A percentile compares a stretch with the other conserved stretches of the same genome.
Evolutionary conservation across 2,329 filamentous ascomycete genomes (phyloP).

Genomic region (Pseudocercospora ulei): DNA sequence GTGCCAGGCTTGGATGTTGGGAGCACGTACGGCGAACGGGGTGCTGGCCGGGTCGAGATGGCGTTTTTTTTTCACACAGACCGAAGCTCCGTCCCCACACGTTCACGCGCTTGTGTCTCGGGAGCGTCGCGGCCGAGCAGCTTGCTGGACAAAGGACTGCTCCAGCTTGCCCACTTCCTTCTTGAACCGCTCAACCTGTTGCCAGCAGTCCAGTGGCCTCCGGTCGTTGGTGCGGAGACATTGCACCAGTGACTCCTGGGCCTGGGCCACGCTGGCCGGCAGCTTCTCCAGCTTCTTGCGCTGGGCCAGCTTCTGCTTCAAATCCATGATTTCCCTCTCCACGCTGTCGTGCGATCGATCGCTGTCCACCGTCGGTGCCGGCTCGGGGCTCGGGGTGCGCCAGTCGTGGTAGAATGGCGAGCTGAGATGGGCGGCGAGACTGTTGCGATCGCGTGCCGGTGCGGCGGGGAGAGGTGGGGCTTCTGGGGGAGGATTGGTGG

Average conservation of each 20-base stretch:
- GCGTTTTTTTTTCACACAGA: not conserved
- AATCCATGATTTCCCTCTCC: conserved; percentile 48
- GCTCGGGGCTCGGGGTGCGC: conserved; percentile 33
- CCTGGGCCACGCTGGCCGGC: conserved; percentile 62
- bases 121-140: conserved; percentile 43
- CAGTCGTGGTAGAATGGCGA: conserved; percentile 34
- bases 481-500: conserved; percentile 33
- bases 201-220: conserved; percentile 85
- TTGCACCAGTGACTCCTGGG: conserved; percentile 64
- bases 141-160: conserved; percentile 76
- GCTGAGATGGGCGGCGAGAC: conserved; percentile 30
- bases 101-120: not conserved
- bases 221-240: conserved; percentile 79
- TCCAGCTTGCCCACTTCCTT: conserved; percentile 77
- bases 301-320: conserved; percentile 43
- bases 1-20: not conserved
- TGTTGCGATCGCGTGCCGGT: conserved; percentile 20
- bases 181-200: conserved; percentile 85
- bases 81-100: conserved; percentile 1
- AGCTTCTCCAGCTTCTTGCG: conserved; percentile 53
- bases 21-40: not conserved
- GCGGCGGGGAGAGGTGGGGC: conserved; percentile 26
- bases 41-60: not conserved
- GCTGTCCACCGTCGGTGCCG: conserved; percentile 37
- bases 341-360: conserved; percentile 45